A percentile compares a stretch with the other conserved stretches of the same genome.
Conservation (phyloP, 371 early-diverging fungal genomes). For the Mortierella sp. region DNA sequence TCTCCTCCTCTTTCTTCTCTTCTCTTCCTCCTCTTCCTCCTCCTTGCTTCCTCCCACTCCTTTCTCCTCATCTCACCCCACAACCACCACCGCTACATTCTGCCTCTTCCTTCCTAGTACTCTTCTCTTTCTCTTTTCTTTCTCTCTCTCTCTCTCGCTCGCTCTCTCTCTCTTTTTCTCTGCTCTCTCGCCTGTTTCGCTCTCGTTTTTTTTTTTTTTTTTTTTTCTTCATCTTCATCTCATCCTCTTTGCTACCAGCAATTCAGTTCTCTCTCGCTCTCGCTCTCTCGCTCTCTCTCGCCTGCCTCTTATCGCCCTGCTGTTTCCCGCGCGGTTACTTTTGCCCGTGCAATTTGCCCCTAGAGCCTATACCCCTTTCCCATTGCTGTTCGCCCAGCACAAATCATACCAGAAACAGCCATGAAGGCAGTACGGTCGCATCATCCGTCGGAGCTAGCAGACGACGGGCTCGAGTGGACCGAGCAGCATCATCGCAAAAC, state of each 20-base stretch:
- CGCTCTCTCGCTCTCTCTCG: background rate
- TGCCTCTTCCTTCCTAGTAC: background rate
- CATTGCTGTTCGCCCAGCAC: background rate
- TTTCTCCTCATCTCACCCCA: background rate
- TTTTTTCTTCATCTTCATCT: background rate
- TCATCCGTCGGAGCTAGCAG: constrained; percentile 23
- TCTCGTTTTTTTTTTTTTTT: background rate
- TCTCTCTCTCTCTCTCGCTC: constrained; percentile 1
- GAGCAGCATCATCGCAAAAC: constrained; percentile 48
- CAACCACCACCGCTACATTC: background rate
- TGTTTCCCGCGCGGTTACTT: background rate
- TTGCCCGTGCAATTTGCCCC: background rate
- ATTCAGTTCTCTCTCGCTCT: background rate
- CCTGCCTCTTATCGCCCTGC: no score
- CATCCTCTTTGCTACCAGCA: background rate
- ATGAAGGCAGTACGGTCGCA: constrained; percentile 17
- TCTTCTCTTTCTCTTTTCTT: background rate
- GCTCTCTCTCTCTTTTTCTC: constrained; percentile 1
- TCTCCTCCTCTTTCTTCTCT: background rate
- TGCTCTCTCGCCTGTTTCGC: background rate
- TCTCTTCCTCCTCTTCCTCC: background rate
- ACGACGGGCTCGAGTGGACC: constrained; percentile 36
- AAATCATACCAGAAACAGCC: constrained; percentile 1
- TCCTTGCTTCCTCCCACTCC: background rate
- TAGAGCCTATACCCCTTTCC: background rate